Evolutionary conservation across 2,329 filamentous ascomycete species (phyloP), one percentile per base, ranked within the genome.

Genomic region (Neophaeococcomyces aloes): DNA sequence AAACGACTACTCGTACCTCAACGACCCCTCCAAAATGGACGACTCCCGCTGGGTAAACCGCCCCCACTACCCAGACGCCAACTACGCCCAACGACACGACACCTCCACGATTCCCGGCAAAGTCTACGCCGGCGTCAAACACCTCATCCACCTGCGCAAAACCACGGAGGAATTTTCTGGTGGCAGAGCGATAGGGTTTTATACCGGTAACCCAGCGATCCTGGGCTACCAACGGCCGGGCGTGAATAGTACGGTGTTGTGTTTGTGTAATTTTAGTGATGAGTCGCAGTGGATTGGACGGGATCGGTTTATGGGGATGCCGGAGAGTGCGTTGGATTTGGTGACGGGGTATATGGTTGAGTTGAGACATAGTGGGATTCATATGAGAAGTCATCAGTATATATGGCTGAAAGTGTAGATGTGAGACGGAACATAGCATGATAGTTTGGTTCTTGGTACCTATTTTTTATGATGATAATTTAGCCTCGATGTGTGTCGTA

Each of bases 1-100:
- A 29, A 53, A 53, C 33, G 51, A 53, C 38, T 53, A 53, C 42
- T 50, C 45, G 39, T 53, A 52, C 38, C 47, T 53, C 18, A 48
- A 53, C 36, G 51, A 53, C 29, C 36, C 45, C 7, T 38, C 48
- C 7, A 53, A 53, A 18, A 53, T 53, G 48, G 51, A 53, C 39
- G 51, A 53, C 39, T 45, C 38, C 21, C 44, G 51, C 29, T 53
- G 51, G 51, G 51, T 53, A 27, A 52, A 53, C 29, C 45, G 51
- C 11, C 51, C 51, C 5, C 46, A 19, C 25, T 53, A 52, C 25
- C 51, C 51, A 1, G 48, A 47, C 33, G n/a, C 29, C n/a, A 38
- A 48, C 4, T 53, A 53, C 29, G 44, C 37, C 5, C 49, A 52
- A 31, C 43, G 51, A 18, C 27, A 53, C 32, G 49, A 53, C 33